phyloP scores from a whole-genome alignment of 768 basidiomycete species.

The Rossbeevera mucosa region DNA sequence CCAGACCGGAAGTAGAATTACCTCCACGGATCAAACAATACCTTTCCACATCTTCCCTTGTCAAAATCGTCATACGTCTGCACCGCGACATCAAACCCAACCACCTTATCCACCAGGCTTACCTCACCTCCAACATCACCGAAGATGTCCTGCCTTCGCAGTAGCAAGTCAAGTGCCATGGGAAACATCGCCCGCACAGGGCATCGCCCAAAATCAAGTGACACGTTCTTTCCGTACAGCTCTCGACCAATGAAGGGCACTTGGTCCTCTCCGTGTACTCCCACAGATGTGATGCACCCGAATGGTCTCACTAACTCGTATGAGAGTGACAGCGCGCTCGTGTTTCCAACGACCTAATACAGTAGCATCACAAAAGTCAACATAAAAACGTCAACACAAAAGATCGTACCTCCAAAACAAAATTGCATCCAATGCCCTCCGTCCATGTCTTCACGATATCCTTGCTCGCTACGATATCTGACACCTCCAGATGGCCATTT shows the following conservation, averaged over 20 bases:
- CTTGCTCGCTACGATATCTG: slow-evolving; percentile 50
- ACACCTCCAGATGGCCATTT: slow-evolving; percentile 45
- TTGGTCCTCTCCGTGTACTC: slow-evolving; percentile 55
- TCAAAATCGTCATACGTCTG: slow-evolving; percentile 65
- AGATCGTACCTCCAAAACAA: slow-evolving; percentile 57
- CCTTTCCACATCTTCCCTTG: slow-evolving; percentile 68
- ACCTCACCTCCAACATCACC: slow-evolving; percentile 60
- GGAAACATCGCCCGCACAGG: slow-evolving; percentile 78
- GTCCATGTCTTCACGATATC: slow-evolving; percentile 49
- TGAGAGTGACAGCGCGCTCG: slow-evolving; percentile 56
- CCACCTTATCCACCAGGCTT: slow-evolving; percentile 66
- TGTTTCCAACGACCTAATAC: slow-evolving; percentile 76
- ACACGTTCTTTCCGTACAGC: slow-evolving; percentile 74
- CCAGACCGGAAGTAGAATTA: slow-evolving; percentile 10
- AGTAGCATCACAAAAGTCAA: not conserved
- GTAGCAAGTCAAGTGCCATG: slow-evolving; percentile 60
- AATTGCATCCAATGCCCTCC: slow-evolving; percentile 53
- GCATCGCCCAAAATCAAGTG: slow-evolving; percentile 76
- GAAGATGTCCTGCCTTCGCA: slow-evolving; percentile 69
- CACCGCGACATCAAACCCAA: slow-evolving; percentile 52
- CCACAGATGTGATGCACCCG: slow-evolving; percentile 71
- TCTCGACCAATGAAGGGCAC: slow-evolving; percentile 54
- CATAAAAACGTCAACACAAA: not conserved
- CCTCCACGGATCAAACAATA: slow-evolving; percentile 73
- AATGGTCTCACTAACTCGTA: slow-evolving; percentile 72